A percentile compares a stretch with the other conserved stretches of the same genome.
phyloP scores from a whole-genome alignment of 345 rosid species.

The Angophora floribunda region DNA sequence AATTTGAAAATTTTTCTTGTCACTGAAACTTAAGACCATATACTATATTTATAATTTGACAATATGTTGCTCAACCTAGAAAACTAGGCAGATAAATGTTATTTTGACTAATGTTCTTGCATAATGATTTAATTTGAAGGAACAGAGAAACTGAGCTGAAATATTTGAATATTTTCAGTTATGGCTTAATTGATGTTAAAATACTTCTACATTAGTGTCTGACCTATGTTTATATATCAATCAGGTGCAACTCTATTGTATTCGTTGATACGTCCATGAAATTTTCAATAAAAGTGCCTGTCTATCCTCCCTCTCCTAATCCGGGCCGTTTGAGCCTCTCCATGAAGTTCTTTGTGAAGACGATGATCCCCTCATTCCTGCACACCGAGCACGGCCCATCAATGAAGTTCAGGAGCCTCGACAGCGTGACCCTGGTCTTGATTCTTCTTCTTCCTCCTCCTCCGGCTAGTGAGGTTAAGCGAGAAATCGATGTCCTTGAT shows the following conservation, averaged over 20 bases:
- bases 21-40: background rate
- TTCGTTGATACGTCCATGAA: background rate
- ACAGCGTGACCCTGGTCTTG: background rate
- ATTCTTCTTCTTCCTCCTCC: background rate
- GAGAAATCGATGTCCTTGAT: constrained; percentile 9
- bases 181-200: background rate
- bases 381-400: background rate
- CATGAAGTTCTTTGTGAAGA: background rate
- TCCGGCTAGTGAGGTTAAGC: constrained; percentile 1
- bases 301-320: background rate
- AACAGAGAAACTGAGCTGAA: background rate
- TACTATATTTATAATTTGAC: background rate
- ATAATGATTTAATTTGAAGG: background rate
- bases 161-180: background rate
- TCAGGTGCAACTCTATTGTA: background rate
- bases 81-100: background rate
- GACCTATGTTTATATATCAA: background rate
- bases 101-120: background rate
- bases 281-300: background rate
- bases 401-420: background rate
- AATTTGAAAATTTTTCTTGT: background rate
- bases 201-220: background rate
- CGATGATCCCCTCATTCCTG: background rate
- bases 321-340: background rate
- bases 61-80: background rate